Conservation (phyloP, 495 filamentous ascomycete species). For the Penicillium desertorum region DNA sequence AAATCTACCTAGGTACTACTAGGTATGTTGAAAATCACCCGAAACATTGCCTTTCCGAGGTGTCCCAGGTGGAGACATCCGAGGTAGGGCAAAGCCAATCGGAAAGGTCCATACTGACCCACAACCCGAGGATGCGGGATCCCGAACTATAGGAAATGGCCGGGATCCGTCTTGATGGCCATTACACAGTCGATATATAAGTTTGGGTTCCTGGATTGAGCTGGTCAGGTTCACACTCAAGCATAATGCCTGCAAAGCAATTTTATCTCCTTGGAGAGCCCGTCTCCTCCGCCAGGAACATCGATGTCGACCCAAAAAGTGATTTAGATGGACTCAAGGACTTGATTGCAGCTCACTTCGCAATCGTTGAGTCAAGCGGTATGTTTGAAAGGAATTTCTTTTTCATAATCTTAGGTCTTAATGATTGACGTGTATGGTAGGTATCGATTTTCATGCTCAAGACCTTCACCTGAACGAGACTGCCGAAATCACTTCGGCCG, state of each 20-base stretch:
- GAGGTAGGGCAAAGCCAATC: constrained; percentile 2
- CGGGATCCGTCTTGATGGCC: neutral
- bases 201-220: neutral
- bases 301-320: constrained; percentile 25
- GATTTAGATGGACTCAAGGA: constrained; percentile 31
- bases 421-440: constrained; percentile 15
- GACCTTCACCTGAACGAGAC: constrained; percentile 26
- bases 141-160: constrained; percentile 12
- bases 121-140: constrained; percentile 7
- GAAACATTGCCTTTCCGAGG: neutral
- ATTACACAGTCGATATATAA: constrained; percentile 8
- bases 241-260: constrained; percentile 30
- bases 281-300: constrained; percentile 25
- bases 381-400: neutral
- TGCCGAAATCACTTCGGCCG: constrained; percentile 28
- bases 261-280: constrained; percentile 42
- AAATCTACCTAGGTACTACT: no score
- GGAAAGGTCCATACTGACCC: neutral
- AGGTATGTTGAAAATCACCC: neutral
- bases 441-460: constrained; percentile 38
- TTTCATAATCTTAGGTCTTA: neutral
- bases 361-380: constrained; percentile 30
- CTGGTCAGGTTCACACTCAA: neutral
- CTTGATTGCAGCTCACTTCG: constrained; percentile 34
- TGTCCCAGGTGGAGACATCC: neutral